A percentile compares a stretch with the other conserved stretches of the same genome.
phyloP scores from a whole-genome alignment of 1,284 basidiomycete genomes.

The Puccinia hordei region DNA sequence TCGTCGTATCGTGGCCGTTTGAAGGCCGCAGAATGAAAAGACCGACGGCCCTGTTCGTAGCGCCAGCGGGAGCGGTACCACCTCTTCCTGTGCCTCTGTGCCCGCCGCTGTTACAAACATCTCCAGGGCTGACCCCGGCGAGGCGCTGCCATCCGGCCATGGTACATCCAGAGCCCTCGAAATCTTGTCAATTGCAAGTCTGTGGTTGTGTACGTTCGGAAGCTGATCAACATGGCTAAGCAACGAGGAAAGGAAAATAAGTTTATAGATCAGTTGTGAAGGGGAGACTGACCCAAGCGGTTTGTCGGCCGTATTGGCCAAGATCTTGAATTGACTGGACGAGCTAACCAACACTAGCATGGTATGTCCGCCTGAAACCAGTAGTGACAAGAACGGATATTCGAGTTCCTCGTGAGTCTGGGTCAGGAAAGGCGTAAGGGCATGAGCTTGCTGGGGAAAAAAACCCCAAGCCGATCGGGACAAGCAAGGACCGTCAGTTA shows the following conservation, averaged over 20 bases:
- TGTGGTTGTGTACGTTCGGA: not conserved
- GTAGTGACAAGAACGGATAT: constrained; percentile 83
- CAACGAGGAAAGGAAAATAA: not conserved
- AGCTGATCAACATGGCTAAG: not conserved
- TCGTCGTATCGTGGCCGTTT: constrained; percentile 21
- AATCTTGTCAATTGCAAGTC: constrained; percentile 38
- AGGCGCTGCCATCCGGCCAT: not conserved
- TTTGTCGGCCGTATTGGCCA: constrained; percentile 76
- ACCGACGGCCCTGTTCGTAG: constrained; percentile 22
- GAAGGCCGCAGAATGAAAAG: constrained; percentile 44
- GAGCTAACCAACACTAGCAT: constrained; percentile 75
- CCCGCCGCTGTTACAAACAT: not conserved
- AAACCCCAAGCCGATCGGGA: not conserved
- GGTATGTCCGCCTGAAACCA: constrained; percentile 89
- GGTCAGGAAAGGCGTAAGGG: constrained; percentile 79
- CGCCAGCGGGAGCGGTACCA: constrained; percentile 24
- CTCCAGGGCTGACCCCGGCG: constrained; percentile 38
- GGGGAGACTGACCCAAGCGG: constrained; percentile 66
- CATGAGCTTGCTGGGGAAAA: constrained; percentile 79
- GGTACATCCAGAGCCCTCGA: constrained; percentile 5
- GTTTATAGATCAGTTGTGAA: not conserved
- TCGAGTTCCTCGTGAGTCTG: constrained; percentile 63
- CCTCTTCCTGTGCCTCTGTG: not conserved
- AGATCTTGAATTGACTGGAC: constrained; percentile 67
- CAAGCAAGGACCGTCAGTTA: not conserved